Conservation (phyloP, 179 eudicot genomes). For the Amaranthus tricolor region DNA sequence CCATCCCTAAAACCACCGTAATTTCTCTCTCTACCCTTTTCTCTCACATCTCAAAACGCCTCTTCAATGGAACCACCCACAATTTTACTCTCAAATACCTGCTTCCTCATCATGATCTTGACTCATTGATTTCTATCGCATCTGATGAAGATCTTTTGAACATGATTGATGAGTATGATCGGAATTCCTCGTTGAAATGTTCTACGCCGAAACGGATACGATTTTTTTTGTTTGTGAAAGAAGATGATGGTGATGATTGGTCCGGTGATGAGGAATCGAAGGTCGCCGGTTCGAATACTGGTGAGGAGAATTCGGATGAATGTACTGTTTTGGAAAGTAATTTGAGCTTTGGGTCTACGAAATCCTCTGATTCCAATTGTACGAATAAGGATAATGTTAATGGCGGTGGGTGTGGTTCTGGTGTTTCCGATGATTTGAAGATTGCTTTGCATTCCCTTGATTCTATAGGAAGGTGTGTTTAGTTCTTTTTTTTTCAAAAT, state of each 20-base stretch:
- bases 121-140: slow-evolving; percentile 68
- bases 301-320: slow-evolving; percentile 27
- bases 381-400: slow-evolving; percentile 39
- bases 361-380: slow-evolving; percentile 56
- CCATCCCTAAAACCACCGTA: slow-evolving; percentile 46
- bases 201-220: slow-evolving; percentile 49
- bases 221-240: slow-evolving; percentile 54
- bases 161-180: slow-evolving; percentile 78
- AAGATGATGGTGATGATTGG: slow-evolving; percentile 46
- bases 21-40: slow-evolving; percentile 42
- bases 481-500: not conserved
- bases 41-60: slow-evolving; percentile 50
- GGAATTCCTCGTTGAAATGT: slow-evolving; percentile 28
- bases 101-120: slow-evolving; percentile 78
- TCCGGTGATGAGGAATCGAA: slow-evolving; percentile 53
- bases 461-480: slow-evolving; percentile 61
- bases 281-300: slow-evolving; percentile 41
- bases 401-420: slow-evolving; percentile 8
- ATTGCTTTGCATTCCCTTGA: slow-evolving; percentile 39
- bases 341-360: slow-evolving; percentile 69
- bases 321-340: slow-evolving; percentile 60
- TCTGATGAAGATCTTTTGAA: slow-evolving; percentile 69
- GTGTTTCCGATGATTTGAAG: slow-evolving; percentile 41
- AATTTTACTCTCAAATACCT: slow-evolving; percentile 68
- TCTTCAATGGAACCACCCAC: slow-evolving; percentile 36